phyloP scores from a whole-genome alignment of 352 stramenopile species.

The Halophytophthora polymorphica region DNA sequence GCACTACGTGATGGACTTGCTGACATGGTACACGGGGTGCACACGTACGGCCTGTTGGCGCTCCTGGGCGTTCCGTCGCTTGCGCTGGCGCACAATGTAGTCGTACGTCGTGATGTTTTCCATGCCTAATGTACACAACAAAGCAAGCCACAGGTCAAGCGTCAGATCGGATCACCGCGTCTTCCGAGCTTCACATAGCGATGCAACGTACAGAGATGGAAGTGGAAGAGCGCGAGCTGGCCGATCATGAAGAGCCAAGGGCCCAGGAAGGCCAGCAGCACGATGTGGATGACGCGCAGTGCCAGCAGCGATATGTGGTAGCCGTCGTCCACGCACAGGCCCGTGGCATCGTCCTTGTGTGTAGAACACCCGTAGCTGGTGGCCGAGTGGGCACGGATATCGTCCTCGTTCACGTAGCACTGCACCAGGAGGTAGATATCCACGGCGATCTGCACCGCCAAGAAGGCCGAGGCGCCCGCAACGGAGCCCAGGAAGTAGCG shows the following conservation, averaged over 20 bases:
- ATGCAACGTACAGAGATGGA: conserved; percentile 71
- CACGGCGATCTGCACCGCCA: conserved; percentile 68
- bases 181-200: neutral
- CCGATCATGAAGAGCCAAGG: conserved; percentile 78
- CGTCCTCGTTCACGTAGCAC: conserved; percentile 41
- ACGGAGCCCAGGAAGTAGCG: conserved; percentile 76
- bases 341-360: conserved; percentile 35
- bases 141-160: neutral
- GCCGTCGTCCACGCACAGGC: conserved; percentile 47
- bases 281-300: conserved; percentile 60
- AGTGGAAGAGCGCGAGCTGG: conserved; percentile 79
- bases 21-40: conserved; percentile 33
- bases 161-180: neutral
- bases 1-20: conserved; percentile 16
- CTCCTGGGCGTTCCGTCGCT: conserved; percentile 63
- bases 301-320: conserved; percentile 55
- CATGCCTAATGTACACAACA: conserved; percentile 35
- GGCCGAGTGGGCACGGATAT: conserved; percentile 44
- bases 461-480: conserved; percentile 53
- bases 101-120: conserved; percentile 86
- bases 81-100: conserved; percentile 84
- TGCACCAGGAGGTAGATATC: conserved; percentile 58
- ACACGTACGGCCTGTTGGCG: conserved; percentile 73
- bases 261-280: conserved; percentile 62
- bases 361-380: conserved; percentile 62